A percentile compares a stretch with the other conserved stretches of the same genome.
These are phyloP conservation scores for Daldinia concentrica DNA, from an alignment of 495 filamentous ascomycete genomes.

Conservation along the genomic window DNA sequence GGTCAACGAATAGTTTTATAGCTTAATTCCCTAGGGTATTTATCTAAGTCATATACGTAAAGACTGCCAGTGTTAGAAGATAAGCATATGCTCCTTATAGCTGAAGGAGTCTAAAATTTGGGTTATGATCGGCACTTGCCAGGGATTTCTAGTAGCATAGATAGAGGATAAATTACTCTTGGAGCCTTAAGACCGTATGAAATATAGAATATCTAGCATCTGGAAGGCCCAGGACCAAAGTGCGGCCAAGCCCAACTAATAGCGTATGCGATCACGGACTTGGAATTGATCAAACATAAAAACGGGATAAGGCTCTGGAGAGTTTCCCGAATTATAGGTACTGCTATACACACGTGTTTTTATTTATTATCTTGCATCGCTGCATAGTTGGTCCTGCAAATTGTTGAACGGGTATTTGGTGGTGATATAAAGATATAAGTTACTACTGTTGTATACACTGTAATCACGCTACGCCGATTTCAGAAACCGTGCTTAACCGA, in stretches of 20 bases:
- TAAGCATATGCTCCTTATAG: background rate
- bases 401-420: background rate
- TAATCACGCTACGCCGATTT: background rate
- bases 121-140: background rate
- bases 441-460: background rate
- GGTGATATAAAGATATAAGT: background rate
- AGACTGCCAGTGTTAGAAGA: background rate
- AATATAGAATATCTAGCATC: background rate
- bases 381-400: background rate
- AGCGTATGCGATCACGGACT: slow-evolving; percentile 1
- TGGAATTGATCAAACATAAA: background rate
- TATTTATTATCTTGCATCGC: background rate
- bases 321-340: background rate
- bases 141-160: background rate
- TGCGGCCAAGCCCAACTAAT: slow-evolving; percentile 1
- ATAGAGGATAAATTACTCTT: background rate
- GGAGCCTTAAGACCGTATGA: background rate
- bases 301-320: background rate
- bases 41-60: background rate
- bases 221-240: background rate
- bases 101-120: background rate
- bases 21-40: no score
- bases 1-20: no score
- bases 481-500: background rate
- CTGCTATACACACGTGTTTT: background rate